phyloP scores from a whole-genome alignment of 495 filamentous ascomycete genomes.

The Penicillium bialowiezense region DNA sequence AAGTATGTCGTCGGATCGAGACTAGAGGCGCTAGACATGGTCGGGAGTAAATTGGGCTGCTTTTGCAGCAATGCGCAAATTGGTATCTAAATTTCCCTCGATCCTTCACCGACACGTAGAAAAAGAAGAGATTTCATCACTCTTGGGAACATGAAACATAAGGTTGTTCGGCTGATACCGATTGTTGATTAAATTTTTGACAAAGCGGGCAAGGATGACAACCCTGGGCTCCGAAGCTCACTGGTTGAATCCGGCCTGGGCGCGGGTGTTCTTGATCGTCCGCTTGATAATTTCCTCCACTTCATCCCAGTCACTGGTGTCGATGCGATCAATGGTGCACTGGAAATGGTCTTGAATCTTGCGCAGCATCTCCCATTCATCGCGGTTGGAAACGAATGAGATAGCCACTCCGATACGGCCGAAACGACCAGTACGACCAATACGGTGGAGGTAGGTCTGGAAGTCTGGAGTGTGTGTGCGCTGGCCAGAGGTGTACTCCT shows the following conservation, averaged over 20 bases:
- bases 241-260: constrained; percentile 53
- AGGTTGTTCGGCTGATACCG: constrained; percentile 2
- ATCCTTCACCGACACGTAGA: constrained; percentile 16
- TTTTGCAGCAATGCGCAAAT: constrained; percentile 11
- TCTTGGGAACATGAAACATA: constrained; percentile 28
- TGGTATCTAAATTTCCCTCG: constrained; percentile 32
- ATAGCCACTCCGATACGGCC: constrained; percentile 96
- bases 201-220: background rate
- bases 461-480: constrained; percentile 19
- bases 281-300: constrained; percentile 79
- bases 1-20: background rate
- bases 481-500: constrained; percentile 22
- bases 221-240: constrained; percentile 3
- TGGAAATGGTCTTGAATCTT: constrained; percentile 73
- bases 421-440: constrained; percentile 64
- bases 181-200: background rate
- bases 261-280: constrained; percentile 76
- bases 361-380: constrained; percentile 70
- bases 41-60: background rate
- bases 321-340: constrained; percentile 54
- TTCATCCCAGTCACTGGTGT: constrained; percentile 76
- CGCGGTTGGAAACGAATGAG: constrained; percentile 78
- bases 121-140: constrained; percentile 23
- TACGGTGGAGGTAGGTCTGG: constrained; percentile 6
- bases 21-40: background rate